These are phyloP conservation scores for Pistacia integerrima DNA, from an alignment of 345 rosid species.

Conservation along the genomic window DNA sequence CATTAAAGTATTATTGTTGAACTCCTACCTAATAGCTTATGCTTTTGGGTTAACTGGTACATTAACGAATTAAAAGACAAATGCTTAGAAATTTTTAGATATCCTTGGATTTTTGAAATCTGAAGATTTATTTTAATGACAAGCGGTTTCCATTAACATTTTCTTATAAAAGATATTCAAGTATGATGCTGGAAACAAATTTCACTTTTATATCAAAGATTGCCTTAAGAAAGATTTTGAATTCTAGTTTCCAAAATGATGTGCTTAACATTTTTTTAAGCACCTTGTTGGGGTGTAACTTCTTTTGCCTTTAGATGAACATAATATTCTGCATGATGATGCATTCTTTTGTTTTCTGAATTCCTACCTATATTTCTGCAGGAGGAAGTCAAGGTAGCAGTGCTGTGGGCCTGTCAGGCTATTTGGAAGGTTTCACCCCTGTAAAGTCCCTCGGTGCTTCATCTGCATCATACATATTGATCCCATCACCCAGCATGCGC, in stretches of 20 bases:
- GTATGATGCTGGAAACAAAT: not conserved
- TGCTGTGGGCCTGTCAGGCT: constrained; percentile 47
- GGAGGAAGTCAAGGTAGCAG: constrained; percentile 68
- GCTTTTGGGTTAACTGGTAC: too few species aligned
- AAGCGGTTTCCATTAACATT: not conserved
- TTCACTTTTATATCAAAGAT: not conserved
- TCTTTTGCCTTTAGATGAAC: not conserved
- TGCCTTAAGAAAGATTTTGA: not conserved
- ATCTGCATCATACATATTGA: constrained; percentile 76
- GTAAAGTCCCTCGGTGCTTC: constrained; percentile 90
- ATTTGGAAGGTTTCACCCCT: constrained; percentile 90
- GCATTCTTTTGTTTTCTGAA: not conserved
- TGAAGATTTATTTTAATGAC: not conserved
- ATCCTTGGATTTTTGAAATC: not conserved
- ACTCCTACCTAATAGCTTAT: too few species aligned
- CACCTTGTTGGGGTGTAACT: not conserved
- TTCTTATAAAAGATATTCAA: not conserved
- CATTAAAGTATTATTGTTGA: not conserved
- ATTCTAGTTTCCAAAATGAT: not conserved
- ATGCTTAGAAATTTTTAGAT: not conserved
- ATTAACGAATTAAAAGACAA: not conserved
- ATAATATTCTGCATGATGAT: not conserved
- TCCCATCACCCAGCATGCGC: constrained; percentile 96
- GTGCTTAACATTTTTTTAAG: not conserved
- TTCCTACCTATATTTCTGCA: constrained; percentile 23